phyloP scores from a whole-genome alignment of 1,139 yeast genomes.

The Lipomyces yarrowii region DNA sequence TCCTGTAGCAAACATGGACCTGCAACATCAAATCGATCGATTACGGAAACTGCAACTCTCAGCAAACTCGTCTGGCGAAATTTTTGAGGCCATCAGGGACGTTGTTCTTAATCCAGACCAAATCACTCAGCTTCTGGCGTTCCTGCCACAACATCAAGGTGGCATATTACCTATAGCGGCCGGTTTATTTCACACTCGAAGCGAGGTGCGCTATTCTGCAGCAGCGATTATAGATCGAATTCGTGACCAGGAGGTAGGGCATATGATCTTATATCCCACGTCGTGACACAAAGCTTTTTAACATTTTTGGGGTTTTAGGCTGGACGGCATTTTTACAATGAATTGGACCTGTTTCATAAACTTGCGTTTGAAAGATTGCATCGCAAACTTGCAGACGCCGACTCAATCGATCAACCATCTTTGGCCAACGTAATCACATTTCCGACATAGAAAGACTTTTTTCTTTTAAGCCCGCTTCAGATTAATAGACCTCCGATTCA shows the following conservation, averaged over 20 bases:
- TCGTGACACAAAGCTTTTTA: not conserved
- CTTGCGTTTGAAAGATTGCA: constrained; percentile 33
- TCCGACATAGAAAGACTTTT: no score
- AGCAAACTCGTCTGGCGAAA: constrained; percentile 39
- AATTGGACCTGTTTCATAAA: constrained; percentile 39
- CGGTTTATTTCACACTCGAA: constrained; percentile 44
- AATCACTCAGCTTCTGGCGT: constrained; percentile 39
- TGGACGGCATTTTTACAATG: constrained; percentile 34
- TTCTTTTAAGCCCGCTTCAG: no score
- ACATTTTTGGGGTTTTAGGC: not conserved
- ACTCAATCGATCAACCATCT: not conserved
- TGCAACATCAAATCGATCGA: constrained; percentile 42
- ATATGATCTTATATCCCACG: not conserved
- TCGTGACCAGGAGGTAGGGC: constrained; percentile 35
- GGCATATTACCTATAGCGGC: constrained; percentile 40
- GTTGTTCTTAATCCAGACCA: constrained; percentile 39
- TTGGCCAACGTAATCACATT: not conserved
- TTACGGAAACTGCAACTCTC: constrained; percentile 37
- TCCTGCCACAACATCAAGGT: constrained; percentile 33
- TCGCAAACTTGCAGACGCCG: not conserved
- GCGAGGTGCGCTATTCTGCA: constrained; percentile 38
- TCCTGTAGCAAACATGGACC: constrained; percentile 40
- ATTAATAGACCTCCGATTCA: no score
- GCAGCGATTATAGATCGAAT: constrained; percentile 40
- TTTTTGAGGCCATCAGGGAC: constrained; percentile 23